Evolutionary conservation across 2,329 filamentous ascomycete species (phyloP).

Genomic region (Paracorniculantispora psalliotae): DNA sequence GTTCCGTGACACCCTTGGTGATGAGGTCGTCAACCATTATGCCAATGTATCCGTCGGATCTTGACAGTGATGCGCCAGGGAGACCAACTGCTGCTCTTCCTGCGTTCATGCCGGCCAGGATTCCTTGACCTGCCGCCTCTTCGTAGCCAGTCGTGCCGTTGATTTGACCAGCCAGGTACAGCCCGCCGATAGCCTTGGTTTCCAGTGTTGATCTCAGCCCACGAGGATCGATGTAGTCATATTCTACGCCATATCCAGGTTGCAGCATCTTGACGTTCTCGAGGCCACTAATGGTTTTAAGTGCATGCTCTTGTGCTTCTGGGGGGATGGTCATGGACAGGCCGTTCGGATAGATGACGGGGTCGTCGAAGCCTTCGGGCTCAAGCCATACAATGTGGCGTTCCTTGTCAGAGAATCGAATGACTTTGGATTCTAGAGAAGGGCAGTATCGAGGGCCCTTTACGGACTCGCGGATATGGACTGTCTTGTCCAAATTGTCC

Average conservation of each 20-base stretch:
- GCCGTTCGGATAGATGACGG: conserved; percentile 92
- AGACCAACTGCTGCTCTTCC: conserved; percentile 70
- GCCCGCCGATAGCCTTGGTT: conserved; percentile 82
- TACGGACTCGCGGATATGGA: conserved; percentile 93
- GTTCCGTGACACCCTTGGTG: conserved; percentile 94
- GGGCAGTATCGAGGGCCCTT: conserved; percentile 94
- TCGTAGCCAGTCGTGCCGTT: conserved; percentile 98
- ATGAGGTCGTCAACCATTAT: conserved; percentile 98
- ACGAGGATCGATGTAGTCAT: conserved; percentile 95
- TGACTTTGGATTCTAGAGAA: conserved; percentile 88
- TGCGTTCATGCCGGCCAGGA: conserved; percentile 90
- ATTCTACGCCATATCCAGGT: conserved; percentile 94
- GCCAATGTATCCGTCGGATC: conserved; percentile 92
- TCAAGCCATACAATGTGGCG: conserved; percentile 94
- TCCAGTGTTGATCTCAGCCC: conserved; percentile 84
- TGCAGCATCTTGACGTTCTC: conserved; percentile 90
- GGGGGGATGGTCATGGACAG: conserved; percentile 94
- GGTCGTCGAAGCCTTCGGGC: conserved; percentile 86
- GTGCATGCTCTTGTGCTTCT: conserved; percentile 75
- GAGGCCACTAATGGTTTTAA: conserved; percentile 83
- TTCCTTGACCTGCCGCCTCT: conserved; percentile 89
- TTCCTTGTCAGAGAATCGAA: conserved; percentile 76
- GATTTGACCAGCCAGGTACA: conserved; percentile 93
- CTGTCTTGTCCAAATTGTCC: conserved; percentile 87
- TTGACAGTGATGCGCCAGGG: conserved; percentile 61